A percentile compares a stretch with the other conserved stretches of the same genome.
Conservation (phyloP, 805 yeast genomes). For the Isabelozyma gotoi region DNA sequence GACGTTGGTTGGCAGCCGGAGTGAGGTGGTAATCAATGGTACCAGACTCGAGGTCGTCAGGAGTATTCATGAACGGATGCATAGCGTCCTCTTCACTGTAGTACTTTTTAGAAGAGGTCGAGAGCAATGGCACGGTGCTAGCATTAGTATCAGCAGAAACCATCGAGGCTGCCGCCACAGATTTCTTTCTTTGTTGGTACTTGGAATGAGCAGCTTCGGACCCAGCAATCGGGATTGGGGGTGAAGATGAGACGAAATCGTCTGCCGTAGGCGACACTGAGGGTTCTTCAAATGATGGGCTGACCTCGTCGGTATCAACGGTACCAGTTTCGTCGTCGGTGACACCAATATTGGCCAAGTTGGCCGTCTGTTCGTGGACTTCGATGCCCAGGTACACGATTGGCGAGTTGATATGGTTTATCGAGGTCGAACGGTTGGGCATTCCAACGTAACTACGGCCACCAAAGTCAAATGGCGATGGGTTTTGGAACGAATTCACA, state of each 20-base stretch:
- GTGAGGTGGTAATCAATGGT: conserved; percentile 1
- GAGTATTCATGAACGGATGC: conserved; percentile 1
- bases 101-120: background rate
- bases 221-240: conserved; percentile 20
- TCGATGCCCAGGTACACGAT: conserved; percentile 47
- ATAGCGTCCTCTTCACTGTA: background rate
- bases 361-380: conserved; percentile 58
- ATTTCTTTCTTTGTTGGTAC: too few species aligned
- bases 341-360: conserved; percentile 57
- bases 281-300: background rate
- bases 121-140: conserved; percentile 1
- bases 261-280: conserved; percentile 1
- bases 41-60: conserved; percentile 1
- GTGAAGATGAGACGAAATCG: conserved; percentile 12
- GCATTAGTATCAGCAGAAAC: conserved; percentile 1
- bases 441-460: conserved; percentile 42
- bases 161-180: too few species aligned
- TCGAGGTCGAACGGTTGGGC: conserved; percentile 24
- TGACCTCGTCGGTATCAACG: conserved; percentile 1
- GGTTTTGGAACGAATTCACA: conserved; percentile 13
- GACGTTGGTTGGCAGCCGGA: background rate
- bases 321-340: conserved; percentile 24
- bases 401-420: conserved; percentile 31
- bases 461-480: conserved; percentile 36
- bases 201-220: conserved; percentile 4